A percentile compares a stretch with the other conserved stretches of the same genome.
These are phyloP conservation scores for Boeremia lycopersici DNA, from an alignment of 2,329 filamentous ascomycete species.

Conservation along the genomic window DNA sequence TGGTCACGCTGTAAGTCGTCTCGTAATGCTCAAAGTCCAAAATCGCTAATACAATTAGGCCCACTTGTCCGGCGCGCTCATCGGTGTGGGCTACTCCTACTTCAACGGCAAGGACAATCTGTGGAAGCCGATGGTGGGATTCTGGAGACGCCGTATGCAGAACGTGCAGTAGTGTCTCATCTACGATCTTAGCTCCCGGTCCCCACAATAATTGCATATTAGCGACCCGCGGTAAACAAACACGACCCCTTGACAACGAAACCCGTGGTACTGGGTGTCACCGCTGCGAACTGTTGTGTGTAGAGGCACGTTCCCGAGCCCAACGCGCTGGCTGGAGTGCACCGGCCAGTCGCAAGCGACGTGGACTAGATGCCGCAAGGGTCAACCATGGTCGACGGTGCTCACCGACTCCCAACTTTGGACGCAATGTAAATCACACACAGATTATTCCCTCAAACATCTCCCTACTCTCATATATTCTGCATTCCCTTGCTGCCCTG, in stretches of 20 bases:
- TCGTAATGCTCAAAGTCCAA: neutral
- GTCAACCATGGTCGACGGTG: slow-evolving; percentile 13
- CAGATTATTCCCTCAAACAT: neutral
- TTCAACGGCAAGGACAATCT: slow-evolving; percentile 41
- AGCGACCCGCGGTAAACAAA: slow-evolving; percentile 1
- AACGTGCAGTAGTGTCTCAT: slow-evolving; percentile 2
- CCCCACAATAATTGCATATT: slow-evolving; percentile 5
- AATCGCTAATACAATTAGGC: slow-evolving; percentile 34
- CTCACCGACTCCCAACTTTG: slow-evolving; percentile 12
- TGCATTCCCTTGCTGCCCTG: too few species aligned
- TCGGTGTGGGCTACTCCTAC: slow-evolving; percentile 41
- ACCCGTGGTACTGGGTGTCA: neutral
- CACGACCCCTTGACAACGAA: neutral
- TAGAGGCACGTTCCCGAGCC: slow-evolving; percentile 2
- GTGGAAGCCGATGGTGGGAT: slow-evolving; percentile 43
- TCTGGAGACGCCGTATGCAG: slow-evolving; percentile 34
- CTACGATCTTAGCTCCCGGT: neutral
- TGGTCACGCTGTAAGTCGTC: slow-evolving; percentile 42
- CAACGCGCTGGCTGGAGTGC: neutral
- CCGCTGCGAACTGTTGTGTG: neutral
- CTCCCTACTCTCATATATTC: neutral
- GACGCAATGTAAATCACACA: neutral
- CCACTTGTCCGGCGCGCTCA: slow-evolving; percentile 38
- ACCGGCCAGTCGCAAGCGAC: slow-evolving; percentile 7
- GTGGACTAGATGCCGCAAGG: slow-evolving; percentile 15